A percentile compares a stretch with the other conserved stretches of the same genome.
phyloP scores from a whole-genome alignment of 2,329 filamentous ascomycete genomes.

The Cercospora beticola region DNA sequence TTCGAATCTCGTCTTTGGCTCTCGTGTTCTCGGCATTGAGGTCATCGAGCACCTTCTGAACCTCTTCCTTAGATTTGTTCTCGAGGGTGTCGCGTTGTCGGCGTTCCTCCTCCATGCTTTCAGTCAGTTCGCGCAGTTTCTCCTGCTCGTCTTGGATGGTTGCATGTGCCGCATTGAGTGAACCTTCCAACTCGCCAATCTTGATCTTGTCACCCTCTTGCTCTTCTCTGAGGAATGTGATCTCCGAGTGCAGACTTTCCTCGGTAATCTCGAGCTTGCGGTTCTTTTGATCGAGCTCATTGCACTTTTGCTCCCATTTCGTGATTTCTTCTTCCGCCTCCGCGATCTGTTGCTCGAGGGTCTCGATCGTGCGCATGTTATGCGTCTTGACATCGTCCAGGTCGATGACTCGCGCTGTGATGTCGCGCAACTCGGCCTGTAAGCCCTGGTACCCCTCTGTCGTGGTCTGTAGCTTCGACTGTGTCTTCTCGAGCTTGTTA shows the following conservation, averaged over 20 bases:
- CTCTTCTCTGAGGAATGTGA: slow-evolving; percentile 92
- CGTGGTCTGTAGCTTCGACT: slow-evolving; percentile 69
- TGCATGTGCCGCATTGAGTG: slow-evolving; percentile 75
- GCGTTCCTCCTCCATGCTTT: slow-evolving; percentile 74
- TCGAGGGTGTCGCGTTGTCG: slow-evolving; percentile 84
- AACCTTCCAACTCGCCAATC: slow-evolving; percentile 88
- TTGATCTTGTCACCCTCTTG: slow-evolving; percentile 97
- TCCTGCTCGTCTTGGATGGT: slow-evolving; percentile 83
- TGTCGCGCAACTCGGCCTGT: slow-evolving; percentile 87
- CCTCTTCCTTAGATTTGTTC: slow-evolving; percentile 87
- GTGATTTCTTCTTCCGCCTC: slow-evolving; percentile 86
- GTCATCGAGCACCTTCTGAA: slow-evolving; percentile 89
- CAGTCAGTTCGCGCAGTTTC: slow-evolving; percentile 52
- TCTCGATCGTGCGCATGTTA: slow-evolving; percentile 74
- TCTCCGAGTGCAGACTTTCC: slow-evolving; percentile 88
- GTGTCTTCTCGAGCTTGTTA: slow-evolving; percentile 52
- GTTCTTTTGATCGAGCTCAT: slow-evolving; percentile 82
- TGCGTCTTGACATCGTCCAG: slow-evolving; percentile 86
- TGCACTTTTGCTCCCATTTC: slow-evolving; percentile 76
- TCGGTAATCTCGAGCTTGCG: slow-evolving; percentile 86
- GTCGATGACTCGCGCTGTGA: slow-evolving; percentile 81
- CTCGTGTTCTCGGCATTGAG: slow-evolving; percentile 79
- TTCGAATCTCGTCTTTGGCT: slow-evolving; percentile 81
- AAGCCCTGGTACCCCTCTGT: slow-evolving; percentile 88
- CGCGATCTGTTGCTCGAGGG: slow-evolving; percentile 77